A percentile compares a stretch with the other conserved stretches of the same genome.
Evolutionary conservation across 169 alveolate genomes (phyloP).

Genomic region (Besnoitia besnoiti): DNA sequence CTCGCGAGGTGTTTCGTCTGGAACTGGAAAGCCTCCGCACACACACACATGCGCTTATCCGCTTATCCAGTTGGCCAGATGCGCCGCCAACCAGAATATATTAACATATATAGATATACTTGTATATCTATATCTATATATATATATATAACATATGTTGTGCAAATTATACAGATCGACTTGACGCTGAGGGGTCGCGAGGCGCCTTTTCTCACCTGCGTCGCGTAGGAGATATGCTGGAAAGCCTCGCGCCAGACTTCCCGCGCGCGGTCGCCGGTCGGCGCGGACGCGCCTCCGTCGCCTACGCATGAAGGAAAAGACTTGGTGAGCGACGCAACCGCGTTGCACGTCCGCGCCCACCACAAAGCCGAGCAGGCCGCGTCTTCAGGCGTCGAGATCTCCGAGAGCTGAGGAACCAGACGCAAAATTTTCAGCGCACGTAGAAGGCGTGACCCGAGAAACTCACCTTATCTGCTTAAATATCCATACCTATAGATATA

Average conservation of each 20-base stretch:
- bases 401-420: neutral
- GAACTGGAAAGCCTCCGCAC: too few species aligned
- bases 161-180: neutral
- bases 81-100: too few species aligned
- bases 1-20: too few species aligned
- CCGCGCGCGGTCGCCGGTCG: neutral
- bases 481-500: neutral
- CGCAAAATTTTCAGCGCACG: too few species aligned
- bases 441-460: too few species aligned
- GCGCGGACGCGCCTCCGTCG: neutral
- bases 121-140: neutral
- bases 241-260: constrained; percentile 3
- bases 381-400: neutral
- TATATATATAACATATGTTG: too few species aligned
- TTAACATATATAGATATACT: neutral
- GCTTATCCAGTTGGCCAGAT: too few species aligned
- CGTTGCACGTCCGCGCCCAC: constrained; percentile 45
- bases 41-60: too few species aligned
- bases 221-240: constrained; percentile 31
- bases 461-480: too few species aligned
- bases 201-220: constrained; percentile 3
- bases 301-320: neutral
- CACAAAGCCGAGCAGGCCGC: neutral
- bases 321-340: constrained; percentile 22
- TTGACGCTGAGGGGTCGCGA: neutral